Evolutionary conservation across 129 eudicot species (phyloP).

Genomic region (Logfia minima): DNA sequence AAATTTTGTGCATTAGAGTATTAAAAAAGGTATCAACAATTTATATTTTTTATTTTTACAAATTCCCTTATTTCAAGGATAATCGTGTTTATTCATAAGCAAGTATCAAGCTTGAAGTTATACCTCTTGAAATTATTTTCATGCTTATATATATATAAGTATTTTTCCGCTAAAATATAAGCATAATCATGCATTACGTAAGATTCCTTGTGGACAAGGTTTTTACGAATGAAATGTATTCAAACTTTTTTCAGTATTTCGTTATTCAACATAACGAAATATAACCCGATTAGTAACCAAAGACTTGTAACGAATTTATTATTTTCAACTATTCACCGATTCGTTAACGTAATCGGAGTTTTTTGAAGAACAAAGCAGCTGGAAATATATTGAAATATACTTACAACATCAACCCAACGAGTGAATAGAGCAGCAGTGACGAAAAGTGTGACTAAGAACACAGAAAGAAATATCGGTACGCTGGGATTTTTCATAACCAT

Average conservation of each 20-base stretch:
- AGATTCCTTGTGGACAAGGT: background rate
- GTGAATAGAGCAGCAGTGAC: constrained; percentile 40
- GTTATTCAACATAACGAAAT: too few relatives aligned
- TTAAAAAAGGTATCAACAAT: background rate
- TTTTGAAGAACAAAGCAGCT: background rate
- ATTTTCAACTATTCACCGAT: too few relatives aligned
- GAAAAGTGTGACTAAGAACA: constrained; percentile 35
- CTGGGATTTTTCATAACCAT: constrained; percentile 29
- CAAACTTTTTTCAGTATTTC: background rate
- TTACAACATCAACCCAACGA: constrained; percentile 47
- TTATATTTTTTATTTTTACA: background rate
- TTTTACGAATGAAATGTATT: background rate
- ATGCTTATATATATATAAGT: background rate
- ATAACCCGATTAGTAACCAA: background rate
- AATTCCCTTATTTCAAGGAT: background rate
- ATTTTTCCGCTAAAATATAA: background rate
- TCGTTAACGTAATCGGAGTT: too few relatives aligned
- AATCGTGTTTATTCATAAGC: background rate
- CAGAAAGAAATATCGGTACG: constrained; percentile 25
- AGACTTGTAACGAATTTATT: background rate
- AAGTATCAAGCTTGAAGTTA: constrained; percentile 1
- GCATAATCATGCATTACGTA: background rate
- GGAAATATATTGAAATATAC: background rate
- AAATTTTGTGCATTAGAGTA: too few relatives aligned
- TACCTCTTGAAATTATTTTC: background rate